Base-by-base conservation (phyloP, 1,284 basidiomycete species). In the Microbotryomycetes sp. region DNA sequence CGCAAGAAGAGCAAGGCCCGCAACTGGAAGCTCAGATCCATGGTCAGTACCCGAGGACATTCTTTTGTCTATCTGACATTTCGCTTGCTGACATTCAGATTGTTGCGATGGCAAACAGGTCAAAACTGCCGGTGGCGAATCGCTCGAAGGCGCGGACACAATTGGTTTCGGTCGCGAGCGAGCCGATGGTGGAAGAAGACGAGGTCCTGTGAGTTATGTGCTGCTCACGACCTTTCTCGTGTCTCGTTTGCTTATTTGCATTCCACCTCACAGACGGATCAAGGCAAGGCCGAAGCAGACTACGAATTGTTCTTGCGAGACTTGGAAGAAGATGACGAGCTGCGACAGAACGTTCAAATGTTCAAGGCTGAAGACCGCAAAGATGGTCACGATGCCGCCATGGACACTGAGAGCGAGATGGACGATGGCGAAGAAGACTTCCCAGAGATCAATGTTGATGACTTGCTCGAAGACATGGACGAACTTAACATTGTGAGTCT, bases 241-340 rank as follows among this genome's bases (percentile, higher is more conserved):
- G 12, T 49, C 28, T n/a, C 57, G 3, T 12, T 52, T n/a, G 7
- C 14, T 12, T 31, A 12, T 45, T 15, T 46, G 22, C n/a, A 12
- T 49, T 55, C 52, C 26, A 49, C 12, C n/a, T 4, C 32, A 29
- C 57, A 58, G 57, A 65, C 92, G 56, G 93, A 97, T 76, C 84
- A 87, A 77, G 88, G 84, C 79, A 92, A 92, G 79, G 90, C 97
- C 64, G 92, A 97, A 74, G 86, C 90, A 74, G 94, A 97, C 74
- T 98, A 97, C 76, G 94, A 97, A 79, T 72, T 91, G 65, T 98
- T 98, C 84, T 79, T 98, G 77, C 83, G 89, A 56, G 93, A 97
- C 72, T 77, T 98, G 60, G 94, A 97, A 77, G 94, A 98, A 77
- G 94, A 98, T 78, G 86, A 88, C 55, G 94, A 97, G 80, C 80